phyloP scores from a whole-genome alignment of 306 rosid genomes.

The Corylus heterophylla region DNA sequence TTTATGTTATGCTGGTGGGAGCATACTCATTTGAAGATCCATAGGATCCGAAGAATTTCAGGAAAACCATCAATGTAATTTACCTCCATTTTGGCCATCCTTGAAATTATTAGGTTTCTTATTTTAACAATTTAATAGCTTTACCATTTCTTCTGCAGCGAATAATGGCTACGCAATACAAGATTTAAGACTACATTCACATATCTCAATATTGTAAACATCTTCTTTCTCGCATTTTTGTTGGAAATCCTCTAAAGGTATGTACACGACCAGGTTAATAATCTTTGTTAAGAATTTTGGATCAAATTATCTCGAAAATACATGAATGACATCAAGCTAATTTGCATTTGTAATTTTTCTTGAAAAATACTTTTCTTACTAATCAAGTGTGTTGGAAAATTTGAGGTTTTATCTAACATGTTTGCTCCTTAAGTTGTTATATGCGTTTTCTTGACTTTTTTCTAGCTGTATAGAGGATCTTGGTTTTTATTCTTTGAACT shows the following conservation, averaged over 20 bases:
- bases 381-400: background rate
- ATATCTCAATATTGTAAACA: constrained; percentile 78
- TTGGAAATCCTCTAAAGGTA: constrained; percentile 69
- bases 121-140: constrained; percentile 17
- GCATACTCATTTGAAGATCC: too few species aligned
- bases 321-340: background rate
- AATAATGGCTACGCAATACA: constrained; percentile 84
- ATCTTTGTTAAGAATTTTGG: background rate
- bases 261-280: constrained; percentile 18
- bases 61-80: too few species aligned
- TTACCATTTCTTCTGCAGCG: constrained; percentile 49
- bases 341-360: background rate
- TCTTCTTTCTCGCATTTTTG: constrained; percentile 13
- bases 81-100: too few species aligned
- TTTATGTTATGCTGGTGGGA: too few species aligned
- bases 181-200: constrained; percentile 88
- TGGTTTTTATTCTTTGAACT: too few species aligned
- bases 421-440: too few species aligned
- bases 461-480: background rate
- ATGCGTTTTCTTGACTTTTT: background rate
- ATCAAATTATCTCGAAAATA: background rate
- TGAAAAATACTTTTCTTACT: background rate
- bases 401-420: background rate
- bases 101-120: background rate
- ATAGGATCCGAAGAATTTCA: too few species aligned